Evolutionary conservation across 768 basidiomycete genomes (phyloP), one percentile per base, ranked within the genome.

Genomic region (Botryobasidium botryosum): DNA sequence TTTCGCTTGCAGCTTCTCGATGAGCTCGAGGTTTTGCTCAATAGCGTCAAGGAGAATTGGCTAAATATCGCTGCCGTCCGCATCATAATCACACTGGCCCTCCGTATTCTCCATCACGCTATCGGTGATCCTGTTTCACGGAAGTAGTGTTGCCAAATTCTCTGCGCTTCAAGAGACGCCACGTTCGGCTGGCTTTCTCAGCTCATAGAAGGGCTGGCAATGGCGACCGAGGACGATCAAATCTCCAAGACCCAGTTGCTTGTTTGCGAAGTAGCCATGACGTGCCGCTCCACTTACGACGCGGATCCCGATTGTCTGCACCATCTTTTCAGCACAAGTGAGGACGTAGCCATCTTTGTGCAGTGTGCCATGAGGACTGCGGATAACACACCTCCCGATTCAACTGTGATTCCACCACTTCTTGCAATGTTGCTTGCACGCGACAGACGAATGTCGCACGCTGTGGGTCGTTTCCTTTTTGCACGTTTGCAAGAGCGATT

Each of bases 1-100:
- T 74, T 70, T 42, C 58, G 64, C n/a, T 1, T 15, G 5, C 55
- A 55, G 1, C 50, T 74, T 6, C 44, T 73, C 1, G 46, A 28
- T 7, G 65, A 66, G 44, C 50, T 68, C 2, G 55, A 60, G 15
- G 50, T 51, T 15, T 54, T 68, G 6, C 40, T 70, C n/a, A 45
- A 36, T 27, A 58, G 56, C 27, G 52, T 71, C 15, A 51, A 58
- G 47, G 58, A 45, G 2, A 72, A 66, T 44, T 73, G 71, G 70
- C 52, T 60, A 32, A 57, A 64, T 50, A 50, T 50, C 0, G 44
- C 52, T 25, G 52, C 63, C 0, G 51, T 67, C 10, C 48, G 57
- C 40, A 66, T 57, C 4, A 57, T 63, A 20, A 56, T 60, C 8
- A 46, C 61, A 27, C 50, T 71, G 4, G 52, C 55, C 8, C 50